Evolutionary conservation across 106 monocot genomes (phyloP).

Genomic region (Agapanthus africanus): DNA sequence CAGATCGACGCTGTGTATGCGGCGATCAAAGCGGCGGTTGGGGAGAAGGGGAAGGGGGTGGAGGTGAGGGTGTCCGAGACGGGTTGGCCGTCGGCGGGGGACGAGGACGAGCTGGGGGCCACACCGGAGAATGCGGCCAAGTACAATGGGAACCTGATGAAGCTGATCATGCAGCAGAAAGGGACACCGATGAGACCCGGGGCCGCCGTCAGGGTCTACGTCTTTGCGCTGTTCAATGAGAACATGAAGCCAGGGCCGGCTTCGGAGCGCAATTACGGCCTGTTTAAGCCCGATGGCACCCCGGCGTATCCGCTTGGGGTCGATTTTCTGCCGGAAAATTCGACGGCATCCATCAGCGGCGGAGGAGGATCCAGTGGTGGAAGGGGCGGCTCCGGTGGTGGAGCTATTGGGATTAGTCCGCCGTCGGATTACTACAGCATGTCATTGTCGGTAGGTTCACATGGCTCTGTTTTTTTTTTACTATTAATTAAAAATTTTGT

Average conservation of each 20-base stretch:
- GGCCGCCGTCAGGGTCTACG: slow-evolving; percentile 15
- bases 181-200: slow-evolving; percentile 16
- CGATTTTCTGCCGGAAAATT: slow-evolving; percentile 7
- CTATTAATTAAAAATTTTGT: background rate
- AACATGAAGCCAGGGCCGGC: slow-evolving; percentile 18
- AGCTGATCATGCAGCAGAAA: slow-evolving; percentile 12
- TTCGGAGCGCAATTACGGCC: slow-evolving; percentile 23
- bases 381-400: background rate
- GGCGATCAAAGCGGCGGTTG: slow-evolving; percentile 8
- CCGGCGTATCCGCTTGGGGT: slow-evolving; percentile 18
- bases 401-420: background rate
- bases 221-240: slow-evolving; percentile 25
- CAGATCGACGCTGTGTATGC: slow-evolving; percentile 26
- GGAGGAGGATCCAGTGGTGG: background rate
- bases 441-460: slow-evolving; percentile 2
- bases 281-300: slow-evolving; percentile 26
- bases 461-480: background rate
- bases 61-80: slow-evolving; percentile 27
- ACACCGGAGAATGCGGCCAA: slow-evolving; percentile 27
- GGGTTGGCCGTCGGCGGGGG: slow-evolving; percentile 22
- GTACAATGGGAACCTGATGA: slow-evolving; percentile 28
- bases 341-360: background rate
- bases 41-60: background rate
- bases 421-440: slow-evolving; percentile 7
- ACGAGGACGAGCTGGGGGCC: slow-evolving; percentile 16